Evolutionary conservation across 176 grass and related monocot species (phyloP).

Genomic region (Guadua angustifolia): DNA sequence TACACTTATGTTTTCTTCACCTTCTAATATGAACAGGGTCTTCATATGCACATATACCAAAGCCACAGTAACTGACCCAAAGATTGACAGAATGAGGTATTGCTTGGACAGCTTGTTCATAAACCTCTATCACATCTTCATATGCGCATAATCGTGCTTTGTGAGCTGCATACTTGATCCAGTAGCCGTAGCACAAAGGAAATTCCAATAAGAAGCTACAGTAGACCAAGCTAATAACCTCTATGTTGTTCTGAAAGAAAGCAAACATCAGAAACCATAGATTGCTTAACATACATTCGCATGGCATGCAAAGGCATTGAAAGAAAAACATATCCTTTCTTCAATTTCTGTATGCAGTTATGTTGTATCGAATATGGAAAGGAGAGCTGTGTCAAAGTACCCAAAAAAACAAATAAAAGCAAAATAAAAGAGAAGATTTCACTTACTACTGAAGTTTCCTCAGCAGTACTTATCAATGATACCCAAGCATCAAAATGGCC

Average conservation of each 20-base stretch:
- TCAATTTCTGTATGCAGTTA: slow-evolving; percentile 1
- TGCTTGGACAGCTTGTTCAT: slow-evolving; percentile 73
- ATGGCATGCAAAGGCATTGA: slow-evolving; percentile 29
- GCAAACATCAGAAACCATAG: slow-evolving; percentile 46
- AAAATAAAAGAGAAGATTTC: slow-evolving; percentile 30
- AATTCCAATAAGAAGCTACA: slow-evolving; percentile 70
- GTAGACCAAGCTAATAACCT: slow-evolving; percentile 65
- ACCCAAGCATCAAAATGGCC: slow-evolving; percentile 65
- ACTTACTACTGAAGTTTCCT: slow-evolving; percentile 68
- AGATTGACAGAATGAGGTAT: slow-evolving; percentile 68
- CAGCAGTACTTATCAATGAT: slow-evolving; percentile 59
- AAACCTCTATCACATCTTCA: slow-evolving; percentile 60
- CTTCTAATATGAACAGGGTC: slow-evolving; percentile 79
- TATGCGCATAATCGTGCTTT: slow-evolving; percentile 62
- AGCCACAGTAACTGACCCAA: slow-evolving; percentile 86
- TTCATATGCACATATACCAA: slow-evolving; percentile 66
- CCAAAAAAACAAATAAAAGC: slow-evolving; percentile 38
- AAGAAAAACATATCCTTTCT: slow-evolving; percentile 18
- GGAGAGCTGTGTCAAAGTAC: slow-evolving; percentile 17
- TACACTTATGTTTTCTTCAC: slow-evolving; percentile 51
- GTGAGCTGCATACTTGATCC: slow-evolving; percentile 82
- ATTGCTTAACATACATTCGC: slow-evolving; percentile 20
- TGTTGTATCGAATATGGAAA: slow-evolving; percentile 23
- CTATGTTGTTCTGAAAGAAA: slow-evolving; percentile 71
- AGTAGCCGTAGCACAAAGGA: slow-evolving; percentile 82